Conservation (phyloP, 805 yeast species). For the Ogataea allantospora region DNA sequence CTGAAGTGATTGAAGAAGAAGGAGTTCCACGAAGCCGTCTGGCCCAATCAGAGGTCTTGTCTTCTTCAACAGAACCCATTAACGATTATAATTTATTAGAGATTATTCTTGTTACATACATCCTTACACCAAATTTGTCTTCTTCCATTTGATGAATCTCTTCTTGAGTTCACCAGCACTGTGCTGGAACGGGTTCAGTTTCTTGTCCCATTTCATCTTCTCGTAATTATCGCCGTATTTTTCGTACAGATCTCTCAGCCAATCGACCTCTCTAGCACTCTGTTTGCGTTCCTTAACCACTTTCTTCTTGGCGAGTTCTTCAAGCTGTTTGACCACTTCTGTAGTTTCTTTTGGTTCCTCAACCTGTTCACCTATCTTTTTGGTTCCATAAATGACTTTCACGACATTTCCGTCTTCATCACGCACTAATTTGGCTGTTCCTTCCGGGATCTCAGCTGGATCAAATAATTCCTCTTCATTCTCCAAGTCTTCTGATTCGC, state of each 20-base stretch:
- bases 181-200: conserved; percentile 79
- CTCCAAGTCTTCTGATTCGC: conserved; percentile 32
- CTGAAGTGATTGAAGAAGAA: conserved; percentile 3
- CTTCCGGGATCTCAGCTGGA: conserved; percentile 65
- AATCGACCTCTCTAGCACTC: conserved; percentile 70
- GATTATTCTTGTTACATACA: neutral
- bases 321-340: conserved; percentile 67
- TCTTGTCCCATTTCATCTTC: conserved; percentile 90
- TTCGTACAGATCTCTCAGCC: conserved; percentile 62
- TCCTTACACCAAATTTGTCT: conserved; percentile 18
- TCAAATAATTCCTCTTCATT: conserved; percentile 42
- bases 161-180: conserved; percentile 79
- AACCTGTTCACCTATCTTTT: conserved; percentile 23
- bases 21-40: conserved; percentile 17
- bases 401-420: conserved; percentile 67
- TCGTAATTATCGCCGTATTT: conserved; percentile 87
- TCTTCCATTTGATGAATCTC: conserved; percentile 71
- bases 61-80: conserved; percentile 2
- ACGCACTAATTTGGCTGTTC: conserved; percentile 74
- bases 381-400: conserved; percentile 69
- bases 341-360: conserved; percentile 34
- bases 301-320: conserved; percentile 50
- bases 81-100: neutral
- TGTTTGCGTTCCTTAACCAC: conserved; percentile 51
- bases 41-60: conserved; percentile 11